Evolutionary conservation across 495 filamentous ascomycete genomes (phyloP), one percentile per base, ranked within the genome.

Genomic region (Podospora appendiculata): DNA sequence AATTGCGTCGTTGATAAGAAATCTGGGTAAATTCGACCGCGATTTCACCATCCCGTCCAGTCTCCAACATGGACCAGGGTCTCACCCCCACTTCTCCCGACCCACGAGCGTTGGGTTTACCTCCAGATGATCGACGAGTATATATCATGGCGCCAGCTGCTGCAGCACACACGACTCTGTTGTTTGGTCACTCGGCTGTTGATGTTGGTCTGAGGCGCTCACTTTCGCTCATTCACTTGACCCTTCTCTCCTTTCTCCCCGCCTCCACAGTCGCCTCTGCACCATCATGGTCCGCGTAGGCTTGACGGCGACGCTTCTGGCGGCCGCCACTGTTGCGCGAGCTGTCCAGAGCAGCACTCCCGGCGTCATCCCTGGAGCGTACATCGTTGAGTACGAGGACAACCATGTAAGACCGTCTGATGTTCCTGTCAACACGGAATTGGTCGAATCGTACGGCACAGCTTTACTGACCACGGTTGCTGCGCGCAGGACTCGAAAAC

Each of bases 331-430:
- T 44, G 56, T 64, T 47, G 64, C 58, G 47, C 56, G 58, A 34
- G 61, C 62, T 47, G 52, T 58, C 16, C 54, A 54, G 48, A 47
- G 44, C 55, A 45, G 52, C 43, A 62, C 55, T 4, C 62, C 64
- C 1, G 19, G 39, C 4, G 50, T 60, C 34, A 55, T 77, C 46
- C 57, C 70, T 16, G 73, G 73, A 12, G 71, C 71, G 6, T 77
- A 74, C 60, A 73, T 77, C 53, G 66, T 77, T 44, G 73, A 77
- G 54, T 75, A 74, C 55, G 71, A 74, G 44, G 66, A 71, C 42
- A 63, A 67, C 45, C 61, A 68, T 60, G 73, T 75, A 64, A 58
- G 65, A 50, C 51, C 49, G 39, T 44, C 47, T 54, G 17, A 48
- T 32, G 16, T 2, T 16, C 9, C 3, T 25, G 25, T 25, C 25